phyloP scores from a whole-genome alignment of 1,284 basidiomycete genomes.

The Ceratobasidium sp. region DNA sequence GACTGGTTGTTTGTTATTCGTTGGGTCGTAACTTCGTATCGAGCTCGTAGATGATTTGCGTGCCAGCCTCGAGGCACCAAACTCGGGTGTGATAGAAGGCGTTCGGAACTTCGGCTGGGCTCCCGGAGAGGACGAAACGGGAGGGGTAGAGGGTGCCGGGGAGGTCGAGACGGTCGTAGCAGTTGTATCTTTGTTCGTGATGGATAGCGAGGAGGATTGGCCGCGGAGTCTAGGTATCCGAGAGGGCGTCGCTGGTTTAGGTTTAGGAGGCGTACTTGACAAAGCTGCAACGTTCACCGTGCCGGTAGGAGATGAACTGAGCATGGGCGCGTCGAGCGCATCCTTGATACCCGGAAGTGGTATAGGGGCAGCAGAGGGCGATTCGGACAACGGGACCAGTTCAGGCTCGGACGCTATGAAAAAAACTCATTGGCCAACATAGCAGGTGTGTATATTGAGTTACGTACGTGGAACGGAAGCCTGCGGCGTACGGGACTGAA shows the following conservation, averaged over 20 bases:
- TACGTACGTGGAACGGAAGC: slow-evolving; percentile 14
- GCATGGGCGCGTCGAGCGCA: neutral
- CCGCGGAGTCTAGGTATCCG: neutral
- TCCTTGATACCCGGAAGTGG: slow-evolving; percentile 9
- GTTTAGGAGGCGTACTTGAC: neutral
- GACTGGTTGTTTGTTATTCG: slow-evolving; percentile 18
- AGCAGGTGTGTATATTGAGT: neutral
- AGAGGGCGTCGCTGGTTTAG: slow-evolving; percentile 22
- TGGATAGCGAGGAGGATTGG: neutral
- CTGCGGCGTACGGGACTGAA: slow-evolving; percentile 13
- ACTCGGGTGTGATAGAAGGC: slow-evolving; percentile 22
- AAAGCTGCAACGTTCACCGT: neutral
- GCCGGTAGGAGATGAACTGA: neutral
- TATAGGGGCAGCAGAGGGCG: slow-evolving; percentile 10
- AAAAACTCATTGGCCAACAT: neutral
- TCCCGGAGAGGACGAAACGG: slow-evolving; percentile 10
- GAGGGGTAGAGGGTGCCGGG: neutral
- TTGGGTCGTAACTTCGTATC: slow-evolving; percentile 31
- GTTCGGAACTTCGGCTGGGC: slow-evolving; percentile 40
- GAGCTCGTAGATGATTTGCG: slow-evolving; percentile 43
- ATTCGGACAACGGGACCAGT: slow-evolving; percentile 31
- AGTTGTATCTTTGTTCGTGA: slow-evolving; percentile 2
- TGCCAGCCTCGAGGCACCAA: slow-evolving; percentile 35
- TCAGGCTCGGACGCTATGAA: slow-evolving; percentile 25
- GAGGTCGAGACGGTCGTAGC: neutral